Percentiles rank a stretch among this genome's conserved stretches.
Conservation (phyloP, 345 rosid species). For the Populus euphratica region DNA sequence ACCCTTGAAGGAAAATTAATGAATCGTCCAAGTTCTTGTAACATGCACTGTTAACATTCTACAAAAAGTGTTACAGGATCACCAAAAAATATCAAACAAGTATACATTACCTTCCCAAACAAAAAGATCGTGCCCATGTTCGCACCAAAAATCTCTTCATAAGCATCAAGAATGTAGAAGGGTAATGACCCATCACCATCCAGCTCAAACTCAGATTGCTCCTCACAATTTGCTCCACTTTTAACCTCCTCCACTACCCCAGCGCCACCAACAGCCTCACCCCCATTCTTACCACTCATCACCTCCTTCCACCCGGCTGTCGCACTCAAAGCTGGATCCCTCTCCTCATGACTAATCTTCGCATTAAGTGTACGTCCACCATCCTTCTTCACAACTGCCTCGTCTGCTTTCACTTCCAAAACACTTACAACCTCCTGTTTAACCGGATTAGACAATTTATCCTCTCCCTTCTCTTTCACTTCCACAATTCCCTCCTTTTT, state of each 20-base stretch:
- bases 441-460: neutral
- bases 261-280: slow-evolving; percentile 20
- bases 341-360: slow-evolving; percentile 48
- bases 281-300: slow-evolving; percentile 36
- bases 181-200: slow-evolving; percentile 64
- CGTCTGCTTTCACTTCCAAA: slow-evolving; percentile 35
- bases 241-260: slow-evolving; percentile 23
- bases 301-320: slow-evolving; percentile 81
- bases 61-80: too few relatives aligned
- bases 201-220: slow-evolving; percentile 63
- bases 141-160: slow-evolving; percentile 79
- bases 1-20: neutral
- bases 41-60: too few relatives aligned
- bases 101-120: slow-evolving; percentile 75
- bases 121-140: slow-evolving; percentile 78
- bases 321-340: slow-evolving; percentile 68
- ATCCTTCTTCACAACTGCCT: slow-evolving; percentile 32
- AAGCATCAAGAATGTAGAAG: slow-evolving; percentile 72
- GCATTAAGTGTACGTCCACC: slow-evolving; percentile 57
- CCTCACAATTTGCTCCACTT: slow-evolving; percentile 32
- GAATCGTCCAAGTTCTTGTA: too few relatives aligned
- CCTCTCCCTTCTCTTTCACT: slow-evolving; percentile 21
- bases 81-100: neutral
- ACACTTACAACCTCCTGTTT: slow-evolving; percentile 23
- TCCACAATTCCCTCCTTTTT: slow-evolving; percentile 24